phyloP scores from a whole-genome alignment of 352 stramenopile species.

The Nothophytophthora sp. region DNA sequence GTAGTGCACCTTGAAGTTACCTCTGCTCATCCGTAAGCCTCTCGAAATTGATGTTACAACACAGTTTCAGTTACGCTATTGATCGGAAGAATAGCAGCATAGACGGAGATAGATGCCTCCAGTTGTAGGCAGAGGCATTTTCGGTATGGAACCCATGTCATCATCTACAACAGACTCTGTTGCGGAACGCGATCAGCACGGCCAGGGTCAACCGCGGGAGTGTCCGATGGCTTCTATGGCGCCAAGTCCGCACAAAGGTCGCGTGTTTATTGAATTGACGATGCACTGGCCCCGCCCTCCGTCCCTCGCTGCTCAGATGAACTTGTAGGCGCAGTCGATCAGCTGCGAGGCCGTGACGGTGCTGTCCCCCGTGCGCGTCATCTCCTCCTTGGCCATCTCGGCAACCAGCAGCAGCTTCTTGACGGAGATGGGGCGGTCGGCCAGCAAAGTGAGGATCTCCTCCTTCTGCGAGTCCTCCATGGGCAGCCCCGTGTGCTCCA shows the following conservation, averaged over 20 bases:
- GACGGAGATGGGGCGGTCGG: constrained; percentile 95
- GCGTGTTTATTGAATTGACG: neutral
- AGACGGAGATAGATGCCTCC: no score
- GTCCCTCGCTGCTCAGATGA: constrained; percentile 34
- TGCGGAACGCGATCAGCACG: no score
- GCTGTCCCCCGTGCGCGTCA: constrained; percentile 59
- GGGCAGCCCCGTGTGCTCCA: constrained; percentile 81
- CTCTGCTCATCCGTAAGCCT: no score
- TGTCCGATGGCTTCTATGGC: no score
- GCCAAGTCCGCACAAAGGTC: neutral
- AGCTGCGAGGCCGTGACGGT: constrained; percentile 77
- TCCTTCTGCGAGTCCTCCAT: constrained; percentile 67
- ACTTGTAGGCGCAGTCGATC: constrained; percentile 86
- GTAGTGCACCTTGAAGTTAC: no score
- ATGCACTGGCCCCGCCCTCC: neutral
- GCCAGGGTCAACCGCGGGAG: no score
- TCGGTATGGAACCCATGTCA: no score
- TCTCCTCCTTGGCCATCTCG: constrained; percentile 96
- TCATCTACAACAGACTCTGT: no score
- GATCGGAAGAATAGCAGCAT: no score
- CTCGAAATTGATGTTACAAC: no score
- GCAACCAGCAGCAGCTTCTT: constrained; percentile 98
- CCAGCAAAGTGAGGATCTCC: constrained; percentile 69
- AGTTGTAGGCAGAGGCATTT: no score
- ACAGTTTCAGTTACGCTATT: no score